Base-by-base conservation (phyloP, 208 protist genomes). In the Vickermania spadyakhi region DNA sequence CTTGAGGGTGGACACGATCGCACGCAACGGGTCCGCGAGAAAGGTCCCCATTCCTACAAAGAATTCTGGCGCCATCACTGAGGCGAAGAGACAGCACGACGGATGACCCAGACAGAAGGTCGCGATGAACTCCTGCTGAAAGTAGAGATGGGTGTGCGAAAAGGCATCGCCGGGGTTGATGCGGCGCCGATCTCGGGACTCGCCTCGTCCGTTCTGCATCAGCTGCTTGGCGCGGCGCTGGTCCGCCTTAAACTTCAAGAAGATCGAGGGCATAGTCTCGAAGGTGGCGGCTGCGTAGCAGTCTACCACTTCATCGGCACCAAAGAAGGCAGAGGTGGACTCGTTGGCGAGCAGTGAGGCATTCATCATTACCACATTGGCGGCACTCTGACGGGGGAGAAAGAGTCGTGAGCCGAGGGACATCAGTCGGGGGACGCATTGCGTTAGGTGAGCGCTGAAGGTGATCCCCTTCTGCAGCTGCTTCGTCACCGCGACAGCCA, bases 41-140 rank as follows among this genome's bases (percentile, higher is more conserved):
- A 91, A 91, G 28, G 74, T 68, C 27, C 56, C 59, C 11, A 87
- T 56, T 4, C 75, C 73, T 1, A 88, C 72, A 52, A 88, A 64
- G 60, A 86, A 79, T 59, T 86, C 75, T 2, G 77, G 58, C 5
- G 70, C 62, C 30, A 88, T 53, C 3, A 72, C 77, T n/a, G 66
- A 68, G 13, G 66, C 57, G 56, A 86, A 91, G 31, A 77, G 52
- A 7, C 58, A 71, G 3, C 64, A 55, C 1, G 62, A 66, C 26
- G 75, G 68, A 1, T 68, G 55, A 28, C 79, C 74, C 5, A 49
- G 60, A 5, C 71, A 72, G 13, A 84, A 23, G 28, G 75, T 79
- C 11, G 73, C 68, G 3, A 77, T 28, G 36, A 91, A 86, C 62
- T 91, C 79, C 7, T 77, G 75, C 26, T 72, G 67, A 27, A 85